phyloP scores from a whole-genome alignment of 1,284 basidiomycete species.

The Blastosporella zonata region DNA sequence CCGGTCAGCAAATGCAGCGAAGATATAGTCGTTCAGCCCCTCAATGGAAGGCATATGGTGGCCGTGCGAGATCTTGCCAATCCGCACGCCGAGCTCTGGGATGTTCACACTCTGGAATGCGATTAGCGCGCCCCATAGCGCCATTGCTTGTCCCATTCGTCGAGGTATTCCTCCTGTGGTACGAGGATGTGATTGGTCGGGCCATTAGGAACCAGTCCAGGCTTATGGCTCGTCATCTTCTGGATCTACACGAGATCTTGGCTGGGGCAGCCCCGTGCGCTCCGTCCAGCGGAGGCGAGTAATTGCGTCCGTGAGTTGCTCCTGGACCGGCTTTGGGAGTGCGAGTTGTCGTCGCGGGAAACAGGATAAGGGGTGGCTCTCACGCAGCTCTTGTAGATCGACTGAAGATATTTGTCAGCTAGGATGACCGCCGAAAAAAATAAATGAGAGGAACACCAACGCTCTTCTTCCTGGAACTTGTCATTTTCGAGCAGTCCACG shows the following conservation, averaged over 20 bases:
- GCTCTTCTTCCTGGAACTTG: conserved; percentile 5
- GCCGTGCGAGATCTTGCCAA: conserved; percentile 20
- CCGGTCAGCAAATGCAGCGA: conserved; percentile 14
- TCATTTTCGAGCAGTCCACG: conserved; percentile 7
- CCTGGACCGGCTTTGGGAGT: background rate
- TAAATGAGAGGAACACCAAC: conserved; percentile 1
- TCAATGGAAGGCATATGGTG: conserved; percentile 16
- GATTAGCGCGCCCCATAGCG: conserved; percentile 18
- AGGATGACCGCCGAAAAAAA: background rate
- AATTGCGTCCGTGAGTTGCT: conserved; percentile 8
- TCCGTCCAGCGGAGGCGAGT: conserved; percentile 8
- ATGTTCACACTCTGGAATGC: conserved; percentile 21
- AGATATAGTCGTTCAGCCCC: conserved; percentile 19
- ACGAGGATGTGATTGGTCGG: conserved; percentile 20
- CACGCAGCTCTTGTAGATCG: conserved; percentile 1
- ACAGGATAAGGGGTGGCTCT: conserved; percentile 1
- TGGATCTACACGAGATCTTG: conserved; percentile 3
- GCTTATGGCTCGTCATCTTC: background rate
- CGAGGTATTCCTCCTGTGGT: conserved; percentile 16
- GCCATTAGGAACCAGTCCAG: conserved; percentile 2
- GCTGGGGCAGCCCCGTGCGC: conserved; percentile 1
- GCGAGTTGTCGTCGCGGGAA: conserved; percentile 5
- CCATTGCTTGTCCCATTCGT: conserved; percentile 10
- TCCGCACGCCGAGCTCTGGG: conserved; percentile 24
- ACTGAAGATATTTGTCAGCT: conserved; percentile 2